These are phyloP conservation scores for Hyaloscypha variabilis DNA, from an alignment of 495 filamentous ascomycete species.

Conservation along the genomic window DNA sequence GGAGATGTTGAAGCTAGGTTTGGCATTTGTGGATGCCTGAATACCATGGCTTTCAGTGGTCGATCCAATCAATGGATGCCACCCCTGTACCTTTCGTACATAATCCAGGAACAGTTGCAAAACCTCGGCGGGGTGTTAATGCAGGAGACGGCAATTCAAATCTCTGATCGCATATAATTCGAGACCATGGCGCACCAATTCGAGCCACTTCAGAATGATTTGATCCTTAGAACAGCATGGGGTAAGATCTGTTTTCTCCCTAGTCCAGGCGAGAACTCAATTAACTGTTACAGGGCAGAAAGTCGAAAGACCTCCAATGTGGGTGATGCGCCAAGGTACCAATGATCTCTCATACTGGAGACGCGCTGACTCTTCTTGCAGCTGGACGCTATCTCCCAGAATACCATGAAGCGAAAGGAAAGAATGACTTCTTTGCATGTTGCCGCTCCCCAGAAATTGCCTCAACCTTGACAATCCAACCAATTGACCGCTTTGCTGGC, in stretches of 20 bases:
- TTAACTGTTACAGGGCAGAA: conserved; percentile 65
- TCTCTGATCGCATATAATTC: not conserved
- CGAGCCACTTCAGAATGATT: conserved; percentile 83
- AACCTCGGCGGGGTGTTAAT: not conserved
- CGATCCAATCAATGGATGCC: not conserved
- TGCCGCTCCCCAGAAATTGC: conserved; percentile 92
- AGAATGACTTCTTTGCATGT: conserved; percentile 93
- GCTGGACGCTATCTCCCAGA: conserved; percentile 97
- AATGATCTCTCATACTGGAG: conserved; percentile 5
- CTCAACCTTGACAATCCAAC: conserved; percentile 89
- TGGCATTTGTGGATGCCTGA: not conserved
- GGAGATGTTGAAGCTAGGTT: not conserved
- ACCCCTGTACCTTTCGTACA: not conserved
- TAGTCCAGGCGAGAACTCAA: not conserved
- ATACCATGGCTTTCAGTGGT: not conserved
- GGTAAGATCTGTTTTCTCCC: conserved; percentile 52
- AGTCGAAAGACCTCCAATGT: conserved; percentile 90
- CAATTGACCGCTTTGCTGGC: conserved; percentile 85
- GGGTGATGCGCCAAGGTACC: conserved; percentile 98
- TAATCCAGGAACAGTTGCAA: not conserved
- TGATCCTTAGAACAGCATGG: conserved; percentile 84
- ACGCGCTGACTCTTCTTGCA: conserved; percentile 38
- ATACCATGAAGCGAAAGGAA: conserved; percentile 91
- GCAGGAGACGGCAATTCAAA: not conserved
- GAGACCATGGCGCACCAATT: conserved; percentile 64